Evolutionary conservation across 2,329 filamentous ascomycete species (phyloP), one percentile per base, ranked within the genome.

Genomic region (Ophiostoma australiae): DNA sequence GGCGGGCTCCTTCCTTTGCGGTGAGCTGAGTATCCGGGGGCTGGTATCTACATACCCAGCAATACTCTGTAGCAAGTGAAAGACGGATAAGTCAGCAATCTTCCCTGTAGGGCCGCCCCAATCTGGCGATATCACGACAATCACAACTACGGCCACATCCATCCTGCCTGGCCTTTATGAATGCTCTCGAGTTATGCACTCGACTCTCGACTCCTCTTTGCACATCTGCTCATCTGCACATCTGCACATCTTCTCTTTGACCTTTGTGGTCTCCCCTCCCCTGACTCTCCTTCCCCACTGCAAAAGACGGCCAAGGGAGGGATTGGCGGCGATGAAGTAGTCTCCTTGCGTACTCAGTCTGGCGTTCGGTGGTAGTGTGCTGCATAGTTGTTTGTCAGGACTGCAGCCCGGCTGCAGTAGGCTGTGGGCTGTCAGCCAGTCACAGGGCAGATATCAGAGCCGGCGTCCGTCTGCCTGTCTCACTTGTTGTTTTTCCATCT

Each of bases 201-300:
- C 15, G 52, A 27, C 52, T 27, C 52, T 48, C 20, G 44, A 48
- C 44, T 48, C 20, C 23, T 31, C 23, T 27, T 37, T 27, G 65
- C 66, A 48, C 69, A 35, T 63, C 31, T 35, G 58, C 31, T 17
- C 31, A 35, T 63, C 58, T 33, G 58, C 27, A 63, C 27, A 63
- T 63, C 27, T 63, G 27, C 27, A n/a, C n/a, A n/a, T n/a, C n/a
- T n/a, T 15, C 27, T 55, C 52, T 55, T 27, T 58, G n/a, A 11
- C 52, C n/a, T 58, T 27, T 58, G n/a, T 15, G 10, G 23, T 23
- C 44, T 48, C n/a, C 52, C 52, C 52, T 27, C 52, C 52, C 52
- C 52, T 58, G 52, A 58, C 23, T 58, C 52, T 58, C 52, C 8
- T 58, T 58, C 52, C 23, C 52, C 52, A 58, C 52, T 27, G 23